Percentiles rank a stretch among this genome's conserved stretches.
These are phyloP conservation scores for Gossypium aridum DNA, from an alignment of 441 rosid species.

Conservation along the genomic window DNA sequence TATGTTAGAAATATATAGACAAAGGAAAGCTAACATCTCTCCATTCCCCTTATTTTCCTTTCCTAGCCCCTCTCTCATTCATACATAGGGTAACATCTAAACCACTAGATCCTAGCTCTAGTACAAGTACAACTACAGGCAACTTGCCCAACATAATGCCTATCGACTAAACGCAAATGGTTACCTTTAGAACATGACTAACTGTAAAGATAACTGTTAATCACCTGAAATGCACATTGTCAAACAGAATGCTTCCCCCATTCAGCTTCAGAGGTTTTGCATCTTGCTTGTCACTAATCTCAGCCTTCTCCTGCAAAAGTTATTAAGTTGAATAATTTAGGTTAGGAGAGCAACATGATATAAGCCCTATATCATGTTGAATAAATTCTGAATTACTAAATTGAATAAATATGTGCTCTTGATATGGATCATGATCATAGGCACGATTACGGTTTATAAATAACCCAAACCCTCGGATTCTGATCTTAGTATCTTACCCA, in stretches of 20 bases:
- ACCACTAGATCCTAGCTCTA: not conserved
- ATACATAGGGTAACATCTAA: not conserved
- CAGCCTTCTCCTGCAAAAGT: constrained; percentile 68
- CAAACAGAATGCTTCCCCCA: constrained; percentile 84
- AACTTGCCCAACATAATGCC: constrained; percentile 2
- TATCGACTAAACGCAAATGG: not conserved
- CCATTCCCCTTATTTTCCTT: not conserved
- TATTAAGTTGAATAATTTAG: constrained; percentile 12
- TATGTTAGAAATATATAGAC: not conserved
- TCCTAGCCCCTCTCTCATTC: not conserved
- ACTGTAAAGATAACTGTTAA: constrained; percentile 12
- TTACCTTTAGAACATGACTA: not conserved
- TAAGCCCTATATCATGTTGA: not conserved
- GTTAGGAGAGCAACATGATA: not conserved
- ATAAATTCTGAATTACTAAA: not conserved
- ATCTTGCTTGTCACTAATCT: constrained; percentile 53
- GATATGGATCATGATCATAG: not conserved
- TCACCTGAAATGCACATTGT: constrained; percentile 78
- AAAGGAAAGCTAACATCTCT: not conserved
- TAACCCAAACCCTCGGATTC: not conserved
- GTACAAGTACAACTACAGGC: not conserved
- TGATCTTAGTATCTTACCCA: not conserved
- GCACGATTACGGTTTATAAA: not conserved
- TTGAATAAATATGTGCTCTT: not conserved
- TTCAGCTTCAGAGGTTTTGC: constrained; percentile 50